A percentile compares a stretch with the other conserved stretches of the same genome.
Evolutionary conservation across 202 grass and related monocot species (phyloP).

Genomic region (Carex sylvatica): DNA sequence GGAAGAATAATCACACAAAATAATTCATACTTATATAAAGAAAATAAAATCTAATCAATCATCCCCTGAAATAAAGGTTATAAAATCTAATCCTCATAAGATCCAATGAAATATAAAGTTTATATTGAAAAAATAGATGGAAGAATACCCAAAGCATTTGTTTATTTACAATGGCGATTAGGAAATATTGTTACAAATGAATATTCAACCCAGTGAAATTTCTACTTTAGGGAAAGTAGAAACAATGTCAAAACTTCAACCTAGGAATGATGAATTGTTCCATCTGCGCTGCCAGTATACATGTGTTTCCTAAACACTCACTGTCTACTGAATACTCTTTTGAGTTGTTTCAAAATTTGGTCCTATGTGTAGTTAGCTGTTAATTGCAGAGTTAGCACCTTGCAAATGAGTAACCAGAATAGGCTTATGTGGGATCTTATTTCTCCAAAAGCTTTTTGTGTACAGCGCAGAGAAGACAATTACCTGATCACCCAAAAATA

Average conservation of each 20-base stretch:
- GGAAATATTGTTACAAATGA: not conserved
- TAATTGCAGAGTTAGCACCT: slow-evolving; percentile 12
- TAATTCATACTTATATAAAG: not conserved
- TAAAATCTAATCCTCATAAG: not conserved
- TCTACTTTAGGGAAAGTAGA: not conserved
- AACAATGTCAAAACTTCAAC: slow-evolving; percentile 15
- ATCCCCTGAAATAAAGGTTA: not conserved
- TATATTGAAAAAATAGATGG: not conserved
- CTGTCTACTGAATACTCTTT: not conserved
- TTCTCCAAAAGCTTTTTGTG: slow-evolving; percentile 61
- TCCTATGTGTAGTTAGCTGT: not conserved
- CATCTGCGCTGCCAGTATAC: not conserved
- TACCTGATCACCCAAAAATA: slow-evolving; percentile 31
- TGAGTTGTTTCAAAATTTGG: slow-evolving; percentile 16
- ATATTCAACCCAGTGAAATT: not conserved
- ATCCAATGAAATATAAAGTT: not conserved
- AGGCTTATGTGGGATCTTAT: slow-evolving; percentile 30
- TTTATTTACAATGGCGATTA: slow-evolving; percentile 6
- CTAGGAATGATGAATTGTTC: not conserved
- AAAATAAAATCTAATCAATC: not conserved
- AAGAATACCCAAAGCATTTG: not conserved
- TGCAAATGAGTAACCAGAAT: slow-evolving; percentile 16
- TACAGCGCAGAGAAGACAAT: slow-evolving; percentile 82
- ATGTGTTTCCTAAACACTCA: not conserved
- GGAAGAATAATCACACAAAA: not conserved